Evolutionary conservation across 2,329 filamentous ascomycete genomes (phyloP).

Genomic region (Monosporascus ibericus): DNA sequence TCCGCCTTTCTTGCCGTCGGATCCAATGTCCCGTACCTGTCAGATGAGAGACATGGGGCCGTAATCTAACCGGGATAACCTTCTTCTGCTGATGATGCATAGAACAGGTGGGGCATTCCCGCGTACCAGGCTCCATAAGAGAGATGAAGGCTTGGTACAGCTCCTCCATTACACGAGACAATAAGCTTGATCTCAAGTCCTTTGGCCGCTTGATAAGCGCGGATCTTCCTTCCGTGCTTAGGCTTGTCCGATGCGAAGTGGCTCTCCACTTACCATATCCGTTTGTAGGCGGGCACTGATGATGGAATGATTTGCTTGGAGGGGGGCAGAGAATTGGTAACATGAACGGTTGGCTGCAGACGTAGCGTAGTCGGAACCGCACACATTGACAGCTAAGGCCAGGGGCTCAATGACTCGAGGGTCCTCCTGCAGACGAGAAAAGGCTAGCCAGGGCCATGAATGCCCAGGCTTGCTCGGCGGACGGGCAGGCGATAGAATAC

Average conservation of each 20-base stretch:
- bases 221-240: conserved; percentile 9
- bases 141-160: conserved; percentile 9
- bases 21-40: conserved; percentile 6
- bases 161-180: conserved; percentile 11
- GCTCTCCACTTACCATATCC: conserved; percentile 21
- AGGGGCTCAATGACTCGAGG: conserved; percentile 34
- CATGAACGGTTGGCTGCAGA: conserved; percentile 31
- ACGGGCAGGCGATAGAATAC: background rate
- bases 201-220: conserved; percentile 5
- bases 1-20: conserved; percentile 19
- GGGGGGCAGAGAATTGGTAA: conserved; percentile 13
- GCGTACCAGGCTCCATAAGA: conserved; percentile 5
- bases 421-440: conserved; percentile 16
- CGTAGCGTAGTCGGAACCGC: conserved; percentile 27
- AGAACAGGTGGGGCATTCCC: conserved; percentile 26
- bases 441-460: background rate
- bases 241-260: conserved; percentile 14
- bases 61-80: conserved; percentile 17
- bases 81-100: conserved; percentile 18
- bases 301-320: conserved; percentile 20
- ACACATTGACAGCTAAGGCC: conserved; percentile 23
- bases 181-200: conserved; percentile 14
- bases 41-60: conserved; percentile 1
- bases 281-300: conserved; percentile 25
- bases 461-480: background rate